Percentiles rank a stretch among this genome's conserved stretches.
Evolutionary conservation across 352 stramenopile species (phyloP).

Genomic region (Phytophthora pinifolia): DNA sequence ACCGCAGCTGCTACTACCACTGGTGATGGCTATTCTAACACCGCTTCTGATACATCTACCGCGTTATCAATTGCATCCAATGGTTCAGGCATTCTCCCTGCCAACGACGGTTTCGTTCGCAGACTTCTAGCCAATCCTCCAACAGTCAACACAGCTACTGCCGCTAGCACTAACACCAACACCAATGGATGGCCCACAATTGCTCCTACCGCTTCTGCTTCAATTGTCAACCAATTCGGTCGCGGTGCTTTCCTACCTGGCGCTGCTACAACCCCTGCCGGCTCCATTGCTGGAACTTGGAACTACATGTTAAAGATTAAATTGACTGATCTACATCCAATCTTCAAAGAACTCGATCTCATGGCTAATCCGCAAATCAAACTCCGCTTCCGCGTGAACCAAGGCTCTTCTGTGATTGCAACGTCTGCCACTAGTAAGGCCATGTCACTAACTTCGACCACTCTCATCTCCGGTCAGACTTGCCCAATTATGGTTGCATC

Average conservation of each 20-base stretch:
- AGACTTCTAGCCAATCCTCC: too few relatives aligned
- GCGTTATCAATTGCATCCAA: too few relatives aligned
- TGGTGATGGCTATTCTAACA: too few relatives aligned
- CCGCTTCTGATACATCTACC: too few relatives aligned
- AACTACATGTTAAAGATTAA: constrained; percentile 5
- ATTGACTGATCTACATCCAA: neutral
- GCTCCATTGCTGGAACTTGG: neutral
- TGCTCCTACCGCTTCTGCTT: neutral
- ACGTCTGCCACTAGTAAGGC: too few relatives aligned
- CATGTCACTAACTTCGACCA: neutral
- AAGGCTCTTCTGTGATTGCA: too few relatives aligned
- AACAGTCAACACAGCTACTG: too few relatives aligned
- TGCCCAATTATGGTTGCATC: constrained; percentile 2
- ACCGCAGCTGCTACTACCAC: too few relatives aligned
- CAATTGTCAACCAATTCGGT: neutral
- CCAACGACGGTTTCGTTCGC: too few relatives aligned
- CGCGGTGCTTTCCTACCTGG: constrained; percentile 1
- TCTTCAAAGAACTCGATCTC: neutral
- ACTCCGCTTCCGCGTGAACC: too few relatives aligned
- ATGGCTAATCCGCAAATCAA: neutral
- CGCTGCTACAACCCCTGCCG: neutral
- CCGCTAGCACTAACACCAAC: too few relatives aligned
- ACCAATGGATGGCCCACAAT: neutral
- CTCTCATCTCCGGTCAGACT: neutral
- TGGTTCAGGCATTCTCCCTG: too few relatives aligned